Percentiles rank a stretch among this genome's conserved stretches.
These are phyloP conservation scores for Cucumis melo DNA, from an alignment of 306 rosid species.

Conservation along the genomic window DNA sequence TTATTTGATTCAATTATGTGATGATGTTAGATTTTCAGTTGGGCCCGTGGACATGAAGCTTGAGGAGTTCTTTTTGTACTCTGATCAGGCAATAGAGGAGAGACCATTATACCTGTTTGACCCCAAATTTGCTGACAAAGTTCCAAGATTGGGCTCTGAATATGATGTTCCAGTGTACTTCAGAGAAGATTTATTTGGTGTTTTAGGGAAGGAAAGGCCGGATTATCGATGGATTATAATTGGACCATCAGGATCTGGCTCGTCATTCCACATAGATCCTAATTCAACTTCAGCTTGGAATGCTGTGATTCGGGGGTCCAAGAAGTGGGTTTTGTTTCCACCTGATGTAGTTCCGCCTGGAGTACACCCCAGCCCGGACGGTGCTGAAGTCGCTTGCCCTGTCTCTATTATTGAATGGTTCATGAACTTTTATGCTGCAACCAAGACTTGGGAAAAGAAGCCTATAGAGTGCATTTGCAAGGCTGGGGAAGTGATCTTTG, in stretches of 20 bases:
- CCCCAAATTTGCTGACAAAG: slow-evolving; percentile 75
- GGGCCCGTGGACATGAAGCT: slow-evolving; percentile 84
- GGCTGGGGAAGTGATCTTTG: slow-evolving; percentile 90
- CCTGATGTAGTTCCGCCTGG: slow-evolving; percentile 83
- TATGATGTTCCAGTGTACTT: slow-evolving; percentile 65
- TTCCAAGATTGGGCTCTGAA: slow-evolving; percentile 55
- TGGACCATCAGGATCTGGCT: slow-evolving; percentile 85
- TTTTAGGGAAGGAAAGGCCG: slow-evolving; percentile 71
- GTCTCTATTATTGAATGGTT: slow-evolving; percentile 94
- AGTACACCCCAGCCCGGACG: slow-evolving; percentile 94
- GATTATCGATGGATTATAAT: slow-evolving; percentile 82
- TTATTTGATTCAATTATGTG: slow-evolving; percentile 50
- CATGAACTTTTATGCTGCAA: slow-evolving; percentile 81
- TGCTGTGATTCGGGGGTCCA: slow-evolving; percentile 83
- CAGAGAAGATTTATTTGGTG: slow-evolving; percentile 67
- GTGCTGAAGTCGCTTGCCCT: slow-evolving; percentile 85
- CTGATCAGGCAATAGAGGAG: slow-evolving; percentile 72
- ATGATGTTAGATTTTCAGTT: slow-evolving; percentile 54
- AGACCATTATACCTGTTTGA: slow-evolving; percentile 80
- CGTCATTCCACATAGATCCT: slow-evolving; percentile 91
- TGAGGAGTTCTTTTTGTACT: slow-evolving; percentile 55
- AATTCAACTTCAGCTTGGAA: slow-evolving; percentile 98
- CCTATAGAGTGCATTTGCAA: slow-evolving; percentile 80
- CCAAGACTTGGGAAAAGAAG: slow-evolving; percentile 59
- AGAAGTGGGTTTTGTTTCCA: slow-evolving; percentile 93